phyloP scores from a whole-genome alignment of 192 early-diverging fungal genomes.

The Umbelopsis sp. region DNA sequence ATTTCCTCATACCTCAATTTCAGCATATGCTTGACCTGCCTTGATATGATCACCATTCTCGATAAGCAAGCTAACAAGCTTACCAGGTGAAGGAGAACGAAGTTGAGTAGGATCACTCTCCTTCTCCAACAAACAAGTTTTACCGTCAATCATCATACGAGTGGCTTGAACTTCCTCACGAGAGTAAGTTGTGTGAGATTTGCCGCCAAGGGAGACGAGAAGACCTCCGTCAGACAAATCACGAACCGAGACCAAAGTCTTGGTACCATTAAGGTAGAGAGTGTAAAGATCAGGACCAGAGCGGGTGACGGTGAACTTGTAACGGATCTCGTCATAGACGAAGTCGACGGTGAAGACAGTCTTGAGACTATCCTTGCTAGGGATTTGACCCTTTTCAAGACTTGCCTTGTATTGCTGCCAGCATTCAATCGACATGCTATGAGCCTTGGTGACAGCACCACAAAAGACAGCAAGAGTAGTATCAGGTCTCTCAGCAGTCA shows the following conservation, averaged over 20 bases:
- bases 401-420: conserved; percentile 75
- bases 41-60: conserved; percentile 92
- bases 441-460: conserved; percentile 89
- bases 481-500: conserved; percentile 91
- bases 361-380: conserved; percentile 70
- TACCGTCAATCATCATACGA: conserved; percentile 87
- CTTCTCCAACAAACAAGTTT: conserved; percentile 91
- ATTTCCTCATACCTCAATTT: conserved; percentile 78
- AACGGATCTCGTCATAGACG: conserved; percentile 91
- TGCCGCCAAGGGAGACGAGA: conserved; percentile 86
- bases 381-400: conserved; percentile 93
- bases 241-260: conserved; percentile 82
- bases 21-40: conserved; percentile 90
- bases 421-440: conserved; percentile 63
- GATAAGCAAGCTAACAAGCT: conserved; percentile 92
- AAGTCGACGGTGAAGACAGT: conserved; percentile 85
- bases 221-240: conserved; percentile 90
- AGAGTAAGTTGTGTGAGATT: conserved; percentile 88
- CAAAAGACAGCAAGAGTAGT: conserved; percentile 88
- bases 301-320: conserved; percentile 81
- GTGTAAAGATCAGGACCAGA: conserved; percentile 82
- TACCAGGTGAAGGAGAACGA: conserved; percentile 93
- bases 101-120: conserved; percentile 98
- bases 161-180: conserved; percentile 89
- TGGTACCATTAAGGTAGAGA: conserved; percentile 81